Base-by-base conservation (phyloP, 1,139 yeast species). In the Arxiozyma heterogenica region DNA sequence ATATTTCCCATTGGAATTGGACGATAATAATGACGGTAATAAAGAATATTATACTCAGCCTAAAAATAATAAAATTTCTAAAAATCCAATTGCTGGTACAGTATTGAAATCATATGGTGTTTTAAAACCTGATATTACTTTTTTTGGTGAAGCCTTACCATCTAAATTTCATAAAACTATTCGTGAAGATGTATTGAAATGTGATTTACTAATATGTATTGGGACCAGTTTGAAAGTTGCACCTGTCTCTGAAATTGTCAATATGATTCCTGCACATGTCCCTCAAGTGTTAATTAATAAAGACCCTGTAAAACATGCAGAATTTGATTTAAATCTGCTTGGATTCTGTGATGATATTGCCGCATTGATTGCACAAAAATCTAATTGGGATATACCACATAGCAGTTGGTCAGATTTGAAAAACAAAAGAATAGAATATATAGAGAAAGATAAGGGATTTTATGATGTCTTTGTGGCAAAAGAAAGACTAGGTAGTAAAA, bases 191-290 rank as follows among this genome's bases (percentile, higher is more conserved):
- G 74, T 84, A 4, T 65, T 74, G 21, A 74, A 80, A 34, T 89
- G 96, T 71, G 98, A 93, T 71, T 73, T 93, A 54, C 71, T 93
- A 48, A 78, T 93, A 7, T 86, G 96, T 68, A 83, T 91, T 20
- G 98, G 98, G 11, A 93, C 98, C 0, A 91, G 98, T 25, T 76
- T 93, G 56, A 89, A 91, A 66, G 98, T 93, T 38, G 91, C 96
- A 0, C 98, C 98, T 0, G 98, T 93, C n/a, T 85, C 93, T 49
- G 91, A 89, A 55, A 87, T 93, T 49, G 90, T 90, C n/a, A 83
- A 88, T 55, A 76, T 81, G 68, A 70, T 90, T 1, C 84, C 87
- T 0, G 79, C 79, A 22, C 69, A 78, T 41, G 82, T 89, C 1
- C 98, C 98, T 0, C 97, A 91, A 67, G 76, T 93, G 4, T 75